Evolutionary conservation across 2,329 filamentous ascomycete species (phyloP).

Genomic region (Penicillium sp.): DNA sequence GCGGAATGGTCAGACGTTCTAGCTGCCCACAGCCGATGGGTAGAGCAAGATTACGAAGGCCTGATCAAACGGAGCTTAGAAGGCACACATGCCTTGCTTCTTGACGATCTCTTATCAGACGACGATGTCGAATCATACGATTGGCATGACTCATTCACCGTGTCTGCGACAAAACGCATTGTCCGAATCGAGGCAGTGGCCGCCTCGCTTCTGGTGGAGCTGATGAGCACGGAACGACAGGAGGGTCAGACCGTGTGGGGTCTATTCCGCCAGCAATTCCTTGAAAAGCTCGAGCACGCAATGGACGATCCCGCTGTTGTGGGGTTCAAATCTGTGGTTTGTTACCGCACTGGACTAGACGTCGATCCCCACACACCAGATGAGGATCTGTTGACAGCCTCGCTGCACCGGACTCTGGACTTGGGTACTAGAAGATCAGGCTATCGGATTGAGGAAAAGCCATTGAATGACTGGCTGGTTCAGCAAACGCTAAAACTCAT

Average conservation of each 20-base stretch:
- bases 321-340: slow-evolving; percentile 81
- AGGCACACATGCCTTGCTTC: slow-evolving; percentile 70
- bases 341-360: slow-evolving; percentile 73
- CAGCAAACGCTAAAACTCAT: slow-evolving; percentile 56
- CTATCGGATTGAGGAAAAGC: slow-evolving; percentile 57
- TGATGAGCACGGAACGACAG: slow-evolving; percentile 34
- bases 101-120: slow-evolving; percentile 73
- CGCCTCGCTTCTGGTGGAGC: slow-evolving; percentile 59
- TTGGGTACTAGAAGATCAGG: slow-evolving; percentile 25
- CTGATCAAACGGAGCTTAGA: slow-evolving; percentile 66
- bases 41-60: slow-evolving; percentile 52
- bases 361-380: slow-evolving; percentile 55
- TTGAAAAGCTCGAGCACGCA: slow-evolving; percentile 52
- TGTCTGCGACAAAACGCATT: slow-evolving; percentile 67
- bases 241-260: slow-evolving; percentile 29
- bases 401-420: slow-evolving; percentile 29
- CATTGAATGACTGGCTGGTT: slow-evolving; percentile 70
- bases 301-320: slow-evolving; percentile 68
- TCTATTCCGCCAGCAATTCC: slow-evolving; percentile 30
- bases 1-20: slow-evolving; percentile 61
- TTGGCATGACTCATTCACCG: slow-evolving; percentile 67
- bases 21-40: slow-evolving; percentile 48
- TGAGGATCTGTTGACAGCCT: slow-evolving; percentile 31
- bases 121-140: slow-evolving; percentile 58
- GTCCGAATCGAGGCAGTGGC: slow-evolving; percentile 76